Evolutionary conservation across 805 yeast species (phyloP), one percentile per base, ranked within the genome.

Genomic region (Saccharomyces kudriavzevii): DNA sequence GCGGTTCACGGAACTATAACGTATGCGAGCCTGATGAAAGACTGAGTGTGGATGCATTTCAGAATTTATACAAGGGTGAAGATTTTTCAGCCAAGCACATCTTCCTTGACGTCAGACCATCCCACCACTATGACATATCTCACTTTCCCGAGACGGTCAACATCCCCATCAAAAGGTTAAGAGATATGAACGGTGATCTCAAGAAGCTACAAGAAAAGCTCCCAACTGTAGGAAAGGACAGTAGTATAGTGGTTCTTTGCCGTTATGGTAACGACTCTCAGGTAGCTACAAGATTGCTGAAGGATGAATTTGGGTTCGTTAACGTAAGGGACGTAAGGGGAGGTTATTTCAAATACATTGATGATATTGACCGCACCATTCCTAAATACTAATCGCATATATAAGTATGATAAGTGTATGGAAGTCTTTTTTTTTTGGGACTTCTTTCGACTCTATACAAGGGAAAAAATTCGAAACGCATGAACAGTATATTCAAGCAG

Each of bases 241-340:
- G 67, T 31, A 71, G 70, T 3, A 66, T 87, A 0, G 78, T 76
- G 52, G 86, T 89, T 0, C 74, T 92, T 20, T 94, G 99, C 69
- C 76, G 97, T 30, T 83, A 77, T 64, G 99, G 99, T 9, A 90
- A 89, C 67, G 98, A 94, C 66, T 91, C 98, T 0, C 90, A 87
- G 62, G 68, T 82, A 17, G 95, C 96, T 0, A 83, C 87, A 1
- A 69, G 75, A 53, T 70, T 75, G 47, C 68, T 91, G 48, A 73
- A 77, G 49, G 80, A 79, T 25, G 74, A 75, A 1, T 73, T 79
- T 47, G 80, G 81, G 0, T 69, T 80, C 17, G 54, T 62, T 0
- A 68, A 78, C 20, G 88, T 81, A 0, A 77, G 70, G 50, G 96
- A 92, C 65, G 74, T 92, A 4, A 73, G 66, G 10, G 98, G 98